Conservation (phyloP, 768 basidiomycete species). For the Agrocybe praecox region DNA sequence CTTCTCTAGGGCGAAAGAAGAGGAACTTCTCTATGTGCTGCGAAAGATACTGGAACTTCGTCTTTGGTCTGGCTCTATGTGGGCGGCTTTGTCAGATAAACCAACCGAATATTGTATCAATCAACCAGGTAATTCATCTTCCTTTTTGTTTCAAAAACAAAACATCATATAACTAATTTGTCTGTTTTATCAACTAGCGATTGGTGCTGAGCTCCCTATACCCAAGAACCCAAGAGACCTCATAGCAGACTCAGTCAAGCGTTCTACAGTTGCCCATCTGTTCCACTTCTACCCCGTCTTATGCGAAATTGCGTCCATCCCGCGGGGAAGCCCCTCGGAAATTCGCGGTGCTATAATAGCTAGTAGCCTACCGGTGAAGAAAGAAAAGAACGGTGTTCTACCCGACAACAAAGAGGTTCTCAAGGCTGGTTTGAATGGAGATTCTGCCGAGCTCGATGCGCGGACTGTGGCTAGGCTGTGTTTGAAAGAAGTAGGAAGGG, state of each 20-base stretch:
- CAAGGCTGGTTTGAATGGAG: conserved; percentile 17
- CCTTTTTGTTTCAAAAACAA: conserved; percentile 1
- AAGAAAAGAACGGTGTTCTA: neutral
- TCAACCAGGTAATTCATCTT: conserved; percentile 54
- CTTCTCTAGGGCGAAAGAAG: conserved; percentile 72
- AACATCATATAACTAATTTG: too few species aligned
- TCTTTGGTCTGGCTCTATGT: conserved; percentile 77
- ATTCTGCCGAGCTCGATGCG: conserved; percentile 60
- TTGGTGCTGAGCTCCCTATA: conserved; percentile 36
- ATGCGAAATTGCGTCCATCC: conserved; percentile 77
- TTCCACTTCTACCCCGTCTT: conserved; percentile 86
- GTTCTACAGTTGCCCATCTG: conserved; percentile 80
- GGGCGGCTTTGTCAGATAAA: conserved; percentile 72
- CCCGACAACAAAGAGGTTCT: neutral
- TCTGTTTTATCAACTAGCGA: conserved; percentile 9
- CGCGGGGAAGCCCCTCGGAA: conserved; percentile 64
- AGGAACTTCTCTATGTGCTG: conserved; percentile 86
- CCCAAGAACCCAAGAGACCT: conserved; percentile 52
- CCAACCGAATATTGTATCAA: conserved; percentile 55
- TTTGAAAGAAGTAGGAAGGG: conserved; percentile 69
- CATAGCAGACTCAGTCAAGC: conserved; percentile 70
- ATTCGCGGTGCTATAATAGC: conserved; percentile 38
- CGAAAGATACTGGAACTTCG: conserved; percentile 71
- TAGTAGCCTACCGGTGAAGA: neutral
- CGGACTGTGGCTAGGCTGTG: conserved; percentile 67